Percentiles rank a stretch among this genome's conserved stretches.
phyloP scores from a whole-genome alignment of 2,329 filamentous ascomycete species.

The Pseudogymnoascus sp. region DNA sequence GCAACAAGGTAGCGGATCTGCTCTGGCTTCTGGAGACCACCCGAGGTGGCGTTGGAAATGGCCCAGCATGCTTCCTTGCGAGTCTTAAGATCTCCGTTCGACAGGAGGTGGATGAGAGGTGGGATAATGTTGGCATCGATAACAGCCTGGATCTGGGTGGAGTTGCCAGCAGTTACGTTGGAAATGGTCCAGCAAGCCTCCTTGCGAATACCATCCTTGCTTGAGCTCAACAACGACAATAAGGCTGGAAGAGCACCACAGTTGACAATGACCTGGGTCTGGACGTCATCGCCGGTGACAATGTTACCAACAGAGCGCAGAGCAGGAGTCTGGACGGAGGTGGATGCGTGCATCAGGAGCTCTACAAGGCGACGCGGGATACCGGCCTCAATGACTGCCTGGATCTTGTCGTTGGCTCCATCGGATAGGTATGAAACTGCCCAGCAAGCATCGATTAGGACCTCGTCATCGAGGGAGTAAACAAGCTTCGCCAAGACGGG shows the following conservation, averaged over 20 bases:
- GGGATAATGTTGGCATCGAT: constrained; percentile 96
- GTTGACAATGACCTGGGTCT: constrained; percentile 99
- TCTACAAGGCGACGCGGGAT: constrained; percentile 95
- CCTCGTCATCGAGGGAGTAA: constrained; percentile 96
- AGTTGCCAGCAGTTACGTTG: constrained; percentile 97
- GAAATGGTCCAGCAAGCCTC: constrained; percentile 99
- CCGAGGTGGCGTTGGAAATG: constrained; percentile 96
- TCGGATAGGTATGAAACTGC: constrained; percentile 98
- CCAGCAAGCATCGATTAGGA: constrained; percentile 98
- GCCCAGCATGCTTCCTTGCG: constrained; percentile 99
- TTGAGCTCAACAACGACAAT: constrained; percentile 88
- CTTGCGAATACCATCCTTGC: constrained; percentile 98
- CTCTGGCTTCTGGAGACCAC: constrained; percentile 95
- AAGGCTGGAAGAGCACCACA: constrained; percentile 87
- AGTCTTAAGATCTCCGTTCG: constrained; percentile 97
- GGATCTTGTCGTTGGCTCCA: constrained; percentile 97
- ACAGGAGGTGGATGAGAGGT: constrained; percentile 89
- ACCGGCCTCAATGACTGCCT: constrained; percentile 96
- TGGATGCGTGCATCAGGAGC: constrained; percentile 95
- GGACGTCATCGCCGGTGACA: constrained; percentile 95
- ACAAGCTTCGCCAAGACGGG: constrained; percentile 95
- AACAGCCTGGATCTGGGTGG: constrained; percentile 92
- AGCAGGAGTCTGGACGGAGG: constrained; percentile 94
- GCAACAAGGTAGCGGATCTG: constrained; percentile 93
- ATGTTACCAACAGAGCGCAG: constrained; percentile 98